Percentiles rank a stretch among this genome's conserved stretches.
These are phyloP conservation scores for Styphnolobium japonicum DNA, from an alignment of 306 rosid genomes.

Conservation along the genomic window DNA sequence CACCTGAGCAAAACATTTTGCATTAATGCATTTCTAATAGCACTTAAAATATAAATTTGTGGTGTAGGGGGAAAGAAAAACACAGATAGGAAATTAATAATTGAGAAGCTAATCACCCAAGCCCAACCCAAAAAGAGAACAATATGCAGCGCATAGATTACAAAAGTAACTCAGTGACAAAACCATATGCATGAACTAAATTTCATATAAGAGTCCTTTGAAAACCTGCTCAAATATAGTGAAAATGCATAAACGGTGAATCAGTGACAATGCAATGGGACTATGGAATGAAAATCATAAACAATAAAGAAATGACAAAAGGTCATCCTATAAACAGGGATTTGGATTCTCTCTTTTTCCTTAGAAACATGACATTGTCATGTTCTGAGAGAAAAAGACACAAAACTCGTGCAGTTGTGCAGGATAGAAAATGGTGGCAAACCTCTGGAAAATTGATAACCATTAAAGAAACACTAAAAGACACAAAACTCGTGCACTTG, in stretches of 20 bases:
- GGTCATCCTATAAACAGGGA: not conserved
- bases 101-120: conserved; percentile 20
- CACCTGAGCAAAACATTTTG: conserved; percentile 47
- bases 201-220: not conserved
- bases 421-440: not conserved
- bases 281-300: no score
- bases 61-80: not conserved
- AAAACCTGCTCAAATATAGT: not conserved
- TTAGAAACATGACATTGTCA: not conserved
- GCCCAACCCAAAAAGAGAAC: not conserved
- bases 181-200: not conserved
- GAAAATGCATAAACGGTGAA: not conserved
- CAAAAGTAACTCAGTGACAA: not conserved
- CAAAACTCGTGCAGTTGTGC: not conserved
- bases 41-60: not conserved
- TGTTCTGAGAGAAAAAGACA: not conserved
- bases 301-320: not conserved
- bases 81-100: not conserved
- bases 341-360: not conserved
- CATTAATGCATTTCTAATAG: not conserved
- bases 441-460: not conserved
- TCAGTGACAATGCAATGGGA: not conserved
- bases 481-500: not conserved
- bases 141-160: not conserved
- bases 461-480: not conserved